phyloP scores from a whole-genome alignment of 2,329 filamentous ascomycete genomes.

The Alternaria infectoria region DNA sequence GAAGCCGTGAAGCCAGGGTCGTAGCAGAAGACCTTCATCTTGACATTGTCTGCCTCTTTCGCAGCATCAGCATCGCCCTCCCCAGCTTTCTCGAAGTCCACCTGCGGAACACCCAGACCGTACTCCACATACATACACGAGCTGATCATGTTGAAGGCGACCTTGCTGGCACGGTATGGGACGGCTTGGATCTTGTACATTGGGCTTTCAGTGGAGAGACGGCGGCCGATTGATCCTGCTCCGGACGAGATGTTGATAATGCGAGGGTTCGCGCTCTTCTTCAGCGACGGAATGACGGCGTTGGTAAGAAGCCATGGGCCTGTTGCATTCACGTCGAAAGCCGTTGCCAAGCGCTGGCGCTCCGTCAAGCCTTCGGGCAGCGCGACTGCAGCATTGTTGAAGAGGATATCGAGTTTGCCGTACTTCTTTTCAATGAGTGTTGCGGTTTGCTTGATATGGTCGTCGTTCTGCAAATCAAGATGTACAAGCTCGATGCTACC shows the following conservation, averaged over 20 bases:
- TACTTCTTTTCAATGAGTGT: slow-evolving; percentile 29
- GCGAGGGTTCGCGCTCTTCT: slow-evolving; percentile 25
- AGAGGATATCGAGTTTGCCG: slow-evolving; percentile 47
- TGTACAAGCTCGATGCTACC: slow-evolving; percentile 47
- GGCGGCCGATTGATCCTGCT: slow-evolving; percentile 41
- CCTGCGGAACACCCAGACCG: slow-evolving; percentile 20
- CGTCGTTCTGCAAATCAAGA: slow-evolving; percentile 54
- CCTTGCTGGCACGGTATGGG: slow-evolving; percentile 48
- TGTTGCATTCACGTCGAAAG: slow-evolving; percentile 40
- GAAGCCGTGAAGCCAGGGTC: slow-evolving; percentile 49
- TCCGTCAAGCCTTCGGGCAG: slow-evolving; percentile 21
- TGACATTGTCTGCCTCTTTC: slow-evolving; percentile 6
- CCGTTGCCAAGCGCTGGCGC: slow-evolving; percentile 31
- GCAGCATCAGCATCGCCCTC: background rate
- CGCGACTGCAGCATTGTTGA: slow-evolving; percentile 50
- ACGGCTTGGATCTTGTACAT: slow-evolving; percentile 36
- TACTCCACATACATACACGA: slow-evolving; percentile 41
- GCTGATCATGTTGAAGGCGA: slow-evolving; percentile 50
- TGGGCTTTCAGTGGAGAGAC: slow-evolving; percentile 31
- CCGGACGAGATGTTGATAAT: slow-evolving; percentile 48
- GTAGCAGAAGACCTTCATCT: slow-evolving; percentile 48
- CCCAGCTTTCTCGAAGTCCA: slow-evolving; percentile 2
- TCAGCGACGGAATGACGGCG: slow-evolving; percentile 24
- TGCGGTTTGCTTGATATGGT: slow-evolving; percentile 50
- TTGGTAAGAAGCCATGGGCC: slow-evolving; percentile 35